Conservation (phyloP, 176 grass and related monocot genomes). For the Aegilops speltoides region DNA sequence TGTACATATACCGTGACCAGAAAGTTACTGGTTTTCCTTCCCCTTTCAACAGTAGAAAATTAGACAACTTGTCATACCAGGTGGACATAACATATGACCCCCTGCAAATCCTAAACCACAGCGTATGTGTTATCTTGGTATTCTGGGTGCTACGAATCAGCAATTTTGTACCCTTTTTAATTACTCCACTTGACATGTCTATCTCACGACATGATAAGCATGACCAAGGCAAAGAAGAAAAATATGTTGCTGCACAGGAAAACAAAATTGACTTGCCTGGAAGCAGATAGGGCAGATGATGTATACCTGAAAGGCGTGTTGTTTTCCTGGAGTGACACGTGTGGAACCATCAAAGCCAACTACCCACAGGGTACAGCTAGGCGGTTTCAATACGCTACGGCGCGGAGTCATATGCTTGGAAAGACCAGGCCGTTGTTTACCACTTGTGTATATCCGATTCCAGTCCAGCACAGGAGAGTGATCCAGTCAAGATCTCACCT, state of each 20-base stretch:
- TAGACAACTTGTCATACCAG: background rate
- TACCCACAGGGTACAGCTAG: constrained; percentile 17
- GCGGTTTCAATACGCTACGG: constrained; percentile 15
- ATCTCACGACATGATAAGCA: constrained; percentile 9
- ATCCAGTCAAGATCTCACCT: background rate
- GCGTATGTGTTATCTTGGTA: background rate
- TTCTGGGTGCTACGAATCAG: background rate
- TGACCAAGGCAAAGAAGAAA: background rate
- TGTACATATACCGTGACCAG: background rate
- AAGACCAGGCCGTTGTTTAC: constrained; percentile 32
- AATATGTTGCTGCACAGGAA: background rate
- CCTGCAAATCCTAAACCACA: background rate
- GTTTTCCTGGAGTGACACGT: constrained; percentile 21
- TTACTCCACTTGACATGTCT: background rate
- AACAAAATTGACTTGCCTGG: background rate
- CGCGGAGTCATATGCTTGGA: background rate
- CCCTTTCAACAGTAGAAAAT: background rate
- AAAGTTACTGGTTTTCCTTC: background rate
- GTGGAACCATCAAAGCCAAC: constrained; percentile 28
- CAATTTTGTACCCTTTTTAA: background rate
- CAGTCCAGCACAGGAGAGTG: background rate
- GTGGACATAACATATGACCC: background rate
- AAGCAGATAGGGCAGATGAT: constrained; percentile 23
- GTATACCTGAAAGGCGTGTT: constrained; percentile 24
- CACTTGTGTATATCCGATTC: constrained; percentile 29